Evolutionary conservation across 805 yeast genomes (phyloP), one percentile per base, ranked within the genome.

Genomic region (Pichia scutulata): DNA sequence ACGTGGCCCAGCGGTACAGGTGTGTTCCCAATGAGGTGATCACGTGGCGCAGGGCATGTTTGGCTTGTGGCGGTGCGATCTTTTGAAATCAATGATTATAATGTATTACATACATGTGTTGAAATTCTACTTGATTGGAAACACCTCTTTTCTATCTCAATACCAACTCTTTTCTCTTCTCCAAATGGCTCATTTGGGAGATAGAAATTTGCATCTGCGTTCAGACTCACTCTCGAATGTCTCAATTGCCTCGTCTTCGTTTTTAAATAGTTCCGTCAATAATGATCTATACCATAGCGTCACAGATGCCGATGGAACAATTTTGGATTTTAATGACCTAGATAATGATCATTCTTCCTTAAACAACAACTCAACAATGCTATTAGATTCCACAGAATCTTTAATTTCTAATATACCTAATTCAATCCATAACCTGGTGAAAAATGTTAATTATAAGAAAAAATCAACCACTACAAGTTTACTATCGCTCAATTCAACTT

Each of bases 351-450:
- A 21, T 18, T 24, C 41, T 18, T 45, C 43, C 6, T 18, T 33
- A 7, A 28, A 37, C 21, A 48, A 39, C 23, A 41, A 41, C 6
- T 39, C 50, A 2, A 36, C 47, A 9, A 10, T 48, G 5, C 19
- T 48, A 6, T 25, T 42, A 9, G 51, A 44, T 24, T 44, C 51
- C 9, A 21, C 46, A 28, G 52, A 50, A 16, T 21, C 28, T 13
- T 23, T 46, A 9, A 36, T 43, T 25, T 9, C 28, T 3, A 28
- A 50, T 43, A 39, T 46, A 10, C 49, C 52, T 7, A 50, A 50
- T 19, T 33, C 49, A 3, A 50, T 50, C 19, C 41, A 24, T 60
- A 93, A 86, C 59, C 70, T 89, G 48, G 83, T 89, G 1, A 77
- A 83, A 46, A 84, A 76, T 36, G 75, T 77, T 18, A 81, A 82